A percentile compares a stretch with the other conserved stretches of the same genome.
phyloP scores from a whole-genome alignment of 768 basidiomycete species.

The Russula lepida region DNA sequence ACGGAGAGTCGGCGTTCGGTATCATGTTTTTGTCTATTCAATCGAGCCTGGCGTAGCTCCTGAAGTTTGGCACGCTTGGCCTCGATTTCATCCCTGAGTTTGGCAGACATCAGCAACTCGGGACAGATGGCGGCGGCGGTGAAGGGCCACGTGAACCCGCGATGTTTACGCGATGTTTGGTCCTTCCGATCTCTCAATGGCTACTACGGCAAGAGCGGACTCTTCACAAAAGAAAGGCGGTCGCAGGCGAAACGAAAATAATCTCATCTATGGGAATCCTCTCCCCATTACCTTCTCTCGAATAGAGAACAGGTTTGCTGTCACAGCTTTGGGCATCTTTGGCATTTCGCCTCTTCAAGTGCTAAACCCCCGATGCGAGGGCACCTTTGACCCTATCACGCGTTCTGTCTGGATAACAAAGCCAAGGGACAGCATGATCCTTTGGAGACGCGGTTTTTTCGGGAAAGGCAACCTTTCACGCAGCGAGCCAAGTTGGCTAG shows the following conservation, averaged over 20 bases:
- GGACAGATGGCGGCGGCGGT: neutral
- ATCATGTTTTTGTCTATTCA: constrained; percentile 55
- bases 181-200: constrained; percentile 31
- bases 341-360: constrained; percentile 46
- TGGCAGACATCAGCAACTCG: constrained; percentile 42
- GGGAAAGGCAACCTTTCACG: constrained; percentile 93
- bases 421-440: constrained; percentile 48
- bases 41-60: constrained; percentile 71
- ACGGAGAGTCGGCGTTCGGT: constrained; percentile 33
- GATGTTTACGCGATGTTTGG: constrained; percentile 23
- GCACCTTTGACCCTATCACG: constrained; percentile 67
- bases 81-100: constrained; percentile 80
- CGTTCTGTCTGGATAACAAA: constrained; percentile 83
- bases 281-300: constrained; percentile 53
- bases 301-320: constrained; percentile 36
- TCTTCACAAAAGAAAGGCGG: constrained; percentile 38
- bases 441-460: constrained; percentile 93
- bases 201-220: constrained; percentile 22
- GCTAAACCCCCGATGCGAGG: constrained; percentile 66
- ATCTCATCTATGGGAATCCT: constrained; percentile 59
- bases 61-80: constrained; percentile 84
- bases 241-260: constrained; percentile 51
- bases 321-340: constrained; percentile 35
- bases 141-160: constrained; percentile 1
- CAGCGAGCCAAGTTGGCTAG: constrained; percentile 92